A percentile compares a stretch with the other conserved stretches of the same genome.
phyloP scores from a whole-genome alignment of 306 rosid genomes.

The Cucurbita ficifolia region DNA sequence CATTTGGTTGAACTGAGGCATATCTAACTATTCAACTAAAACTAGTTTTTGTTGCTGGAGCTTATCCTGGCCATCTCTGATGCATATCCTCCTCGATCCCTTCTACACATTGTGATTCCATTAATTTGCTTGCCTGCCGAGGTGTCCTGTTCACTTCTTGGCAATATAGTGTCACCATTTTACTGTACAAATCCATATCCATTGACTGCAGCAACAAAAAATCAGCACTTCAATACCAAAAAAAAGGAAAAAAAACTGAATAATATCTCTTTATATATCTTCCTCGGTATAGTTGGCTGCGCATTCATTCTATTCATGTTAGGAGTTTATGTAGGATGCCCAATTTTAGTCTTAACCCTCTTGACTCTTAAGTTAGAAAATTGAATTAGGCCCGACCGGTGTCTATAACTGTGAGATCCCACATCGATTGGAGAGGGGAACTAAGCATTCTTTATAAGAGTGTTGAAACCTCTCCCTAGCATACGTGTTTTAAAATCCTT shows the following conservation, averaged over 20 bases:
- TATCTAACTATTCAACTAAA: neutral
- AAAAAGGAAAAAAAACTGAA: neutral
- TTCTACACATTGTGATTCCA: constrained; percentile 10
- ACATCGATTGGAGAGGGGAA: no score
- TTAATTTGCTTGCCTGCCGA: constrained; percentile 6
- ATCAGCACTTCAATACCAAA: neutral
- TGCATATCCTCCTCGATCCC: constrained; percentile 7
- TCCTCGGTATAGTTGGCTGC: neutral
- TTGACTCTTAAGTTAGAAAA: neutral
- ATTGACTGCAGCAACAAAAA: constrained; percentile 21
- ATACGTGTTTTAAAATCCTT: no score
- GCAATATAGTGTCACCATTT: constrained; percentile 27
- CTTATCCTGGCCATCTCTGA: neutral
- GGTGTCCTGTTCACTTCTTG: constrained; percentile 23
- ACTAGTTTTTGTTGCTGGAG: neutral
- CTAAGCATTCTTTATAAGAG: no score
- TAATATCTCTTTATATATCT: neutral
- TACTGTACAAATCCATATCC: constrained; percentile 31
- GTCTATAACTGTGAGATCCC: no score
- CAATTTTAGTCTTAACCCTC: neutral
- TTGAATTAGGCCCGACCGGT: neutral
- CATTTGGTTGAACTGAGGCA: neutral
- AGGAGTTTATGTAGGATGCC: neutral
- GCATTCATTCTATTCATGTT: neutral
- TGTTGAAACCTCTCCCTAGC: no score